A percentile compares a stretch with the other conserved stretches of the same genome.
These are phyloP conservation scores for Fomitopsis pinicola DNA, from an alignment of 1,284 basidiomycete genomes.

Conservation along the genomic window DNA sequence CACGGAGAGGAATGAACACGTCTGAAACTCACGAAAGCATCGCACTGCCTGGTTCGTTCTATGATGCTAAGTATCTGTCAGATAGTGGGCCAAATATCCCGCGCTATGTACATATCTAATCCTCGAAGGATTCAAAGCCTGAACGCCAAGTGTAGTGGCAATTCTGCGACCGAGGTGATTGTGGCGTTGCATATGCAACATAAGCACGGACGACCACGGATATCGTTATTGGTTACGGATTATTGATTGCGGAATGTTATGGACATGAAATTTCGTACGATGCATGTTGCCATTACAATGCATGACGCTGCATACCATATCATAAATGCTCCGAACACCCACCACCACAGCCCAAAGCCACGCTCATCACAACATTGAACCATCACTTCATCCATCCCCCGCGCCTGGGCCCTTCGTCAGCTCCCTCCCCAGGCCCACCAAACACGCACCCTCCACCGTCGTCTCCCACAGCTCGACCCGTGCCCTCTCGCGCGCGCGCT, in stretches of 20 bases:
- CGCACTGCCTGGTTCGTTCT: not conserved
- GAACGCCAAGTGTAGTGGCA: not conserved
- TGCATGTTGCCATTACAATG: not conserved
- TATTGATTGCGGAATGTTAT: not conserved
- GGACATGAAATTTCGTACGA: not conserved
- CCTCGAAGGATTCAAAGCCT: too few relatives aligned
- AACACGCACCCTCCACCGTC: constrained; percentile 66
- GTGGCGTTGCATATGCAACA: too few relatives aligned
- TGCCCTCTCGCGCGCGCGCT: constrained; percentile 52
- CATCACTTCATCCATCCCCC: not conserved
- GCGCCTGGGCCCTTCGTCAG: constrained; percentile 8
- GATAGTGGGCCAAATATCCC: not conserved
- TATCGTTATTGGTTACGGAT: not conserved
- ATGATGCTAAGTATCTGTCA: not conserved
- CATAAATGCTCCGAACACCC: not conserved
- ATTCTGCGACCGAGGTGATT: not conserved
- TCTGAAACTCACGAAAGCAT: not conserved
- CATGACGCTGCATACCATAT: not conserved
- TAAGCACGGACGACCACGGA: not conserved
- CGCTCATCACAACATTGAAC: too few relatives aligned
- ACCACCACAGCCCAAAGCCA: not conserved
- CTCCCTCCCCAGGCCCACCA: constrained; percentile 49
- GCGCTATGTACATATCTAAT: not conserved
- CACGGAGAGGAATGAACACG: not conserved
- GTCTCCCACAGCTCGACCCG: constrained; percentile 70